Evolutionary conservation across 768 basidiomycete species (phyloP), one percentile per base, ranked within the genome.

Genomic region (Plicaturopsis crispa): DNA sequence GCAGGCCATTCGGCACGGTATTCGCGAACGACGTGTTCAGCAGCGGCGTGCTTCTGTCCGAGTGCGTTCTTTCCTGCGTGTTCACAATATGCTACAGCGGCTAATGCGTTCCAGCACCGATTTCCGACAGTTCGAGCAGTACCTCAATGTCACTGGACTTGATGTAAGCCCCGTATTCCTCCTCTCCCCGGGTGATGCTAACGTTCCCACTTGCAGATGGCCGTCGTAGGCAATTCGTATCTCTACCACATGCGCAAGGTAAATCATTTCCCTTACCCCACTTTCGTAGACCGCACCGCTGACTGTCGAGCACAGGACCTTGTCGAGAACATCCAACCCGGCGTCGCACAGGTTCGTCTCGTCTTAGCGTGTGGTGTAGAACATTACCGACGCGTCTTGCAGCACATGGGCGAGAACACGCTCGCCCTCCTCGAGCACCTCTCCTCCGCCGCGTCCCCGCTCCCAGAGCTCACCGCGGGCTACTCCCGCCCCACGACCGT

Each of bases 191-290:
- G 31, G 23, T 18, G 16, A 39, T 31, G 18, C 14, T 38, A 30
- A 33, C 43, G 40, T 24, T 32, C 35, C 35, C 8, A 33, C 21
- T 21, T 17, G n/a, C 47, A 89, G 86, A 89, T 94, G 73, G 92
- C 92, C 0, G 64, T 94, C 19, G 80, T 94, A 3, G 87, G 89
- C 11, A 87, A 94, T 57, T 87, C 86, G 48, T 98, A 96, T 56
- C 65, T 90, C 38, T 97, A 96, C 53, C 92, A 97, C 59, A 97
- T 90, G 64, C 79, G 84, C 34, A 88, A 88, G 67, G 84, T 80
- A 47, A 1, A 54, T 46, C 7, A 24, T n/a, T 35, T n/a, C 14
- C 16, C n/a, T 24, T 13, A 11, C 13, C 12, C 2, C 12, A 18
- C 31, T 28, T 23, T 43, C 17, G 3, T 37, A 12, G 11, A 33